These are phyloP conservation scores for Ustilago sp. DNA, from an alignment of 1,284 basidiomycete genomes.

Conservation along the genomic window DNA sequence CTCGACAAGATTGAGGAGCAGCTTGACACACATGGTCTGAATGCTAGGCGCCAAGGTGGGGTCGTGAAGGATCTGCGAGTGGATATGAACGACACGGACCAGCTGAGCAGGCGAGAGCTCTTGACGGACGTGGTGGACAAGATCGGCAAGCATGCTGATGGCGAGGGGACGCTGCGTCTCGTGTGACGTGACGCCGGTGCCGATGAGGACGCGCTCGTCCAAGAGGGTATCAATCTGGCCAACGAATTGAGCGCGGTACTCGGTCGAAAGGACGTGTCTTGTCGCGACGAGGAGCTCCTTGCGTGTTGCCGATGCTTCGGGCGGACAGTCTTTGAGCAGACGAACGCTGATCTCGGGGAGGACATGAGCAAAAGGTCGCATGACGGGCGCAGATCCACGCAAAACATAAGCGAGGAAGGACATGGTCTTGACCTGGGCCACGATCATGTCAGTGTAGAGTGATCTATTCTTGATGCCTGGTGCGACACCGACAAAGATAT, in stretches of 20 bases:
- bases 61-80: conserved; percentile 90
- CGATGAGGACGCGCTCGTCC: conserved; percentile 90
- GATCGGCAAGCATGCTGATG: conserved; percentile 89
- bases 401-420: conserved; percentile 93
- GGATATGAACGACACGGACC: conserved; percentile 83
- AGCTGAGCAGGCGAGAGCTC: conserved; percentile 86
- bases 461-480: conserved; percentile 76
- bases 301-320: conserved; percentile 78
- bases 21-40: conserved; percentile 92
- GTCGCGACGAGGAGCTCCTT: conserved; percentile 94
- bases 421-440: conserved; percentile 86
- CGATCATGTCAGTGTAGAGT: conserved; percentile 88
- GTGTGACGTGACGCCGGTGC: conserved; percentile 80
- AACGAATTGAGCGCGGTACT: conserved; percentile 83
- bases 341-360: conserved; percentile 86
- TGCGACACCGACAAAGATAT: conserved; percentile 88
- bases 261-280: conserved; percentile 86
- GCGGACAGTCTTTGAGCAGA: conserved; percentile 91
- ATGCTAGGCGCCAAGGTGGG: conserved; percentile 83
- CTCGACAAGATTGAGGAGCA: conserved; percentile 90
- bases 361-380: conserved; percentile 82
- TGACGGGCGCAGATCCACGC: conserved; percentile 78
- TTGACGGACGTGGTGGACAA: conserved; percentile 88
- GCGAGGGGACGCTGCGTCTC: conserved; percentile 84
- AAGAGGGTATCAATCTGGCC: conserved; percentile 89